Percentiles rank a stretch among this genome's conserved stretches.
phyloP scores from a whole-genome alignment of 2,329 filamentous ascomycete species.

The Cercospora sp. region DNA sequence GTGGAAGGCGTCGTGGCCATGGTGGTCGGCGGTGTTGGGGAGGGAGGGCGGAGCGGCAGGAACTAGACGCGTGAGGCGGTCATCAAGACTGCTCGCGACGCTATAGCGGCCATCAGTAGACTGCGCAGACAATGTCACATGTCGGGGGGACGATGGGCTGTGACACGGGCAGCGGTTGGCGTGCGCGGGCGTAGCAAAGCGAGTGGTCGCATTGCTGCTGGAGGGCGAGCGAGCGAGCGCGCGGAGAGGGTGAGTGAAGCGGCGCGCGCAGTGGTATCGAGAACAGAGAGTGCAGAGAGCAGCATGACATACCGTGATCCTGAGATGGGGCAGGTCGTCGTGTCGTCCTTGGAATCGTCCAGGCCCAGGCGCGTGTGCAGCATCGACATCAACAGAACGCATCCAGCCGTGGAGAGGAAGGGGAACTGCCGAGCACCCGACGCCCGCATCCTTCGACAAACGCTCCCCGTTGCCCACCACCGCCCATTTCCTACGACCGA shows the following conservation, averaged over 20 bases:
- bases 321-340: not conserved
- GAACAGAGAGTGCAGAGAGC: not conserved
- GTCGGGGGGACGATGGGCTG: not conserved
- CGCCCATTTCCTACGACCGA: too few relatives aligned
- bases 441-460: slow-evolving; percentile 1
- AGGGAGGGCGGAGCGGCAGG: not conserved
- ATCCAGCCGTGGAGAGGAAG: not conserved
- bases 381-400: not conserved
- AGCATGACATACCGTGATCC: not conserved
- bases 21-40: not conserved
- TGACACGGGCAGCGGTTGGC: slow-evolving; percentile 1
- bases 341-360: not conserved
- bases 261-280: not conserved
- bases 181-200: not conserved
- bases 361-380: not conserved
- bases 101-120: slow-evolving; percentile 11
- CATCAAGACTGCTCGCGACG: slow-evolving; percentile 15
- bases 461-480: not conserved
- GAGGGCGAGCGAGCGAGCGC: not conserved
- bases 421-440: not conserved
- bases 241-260: not conserved
- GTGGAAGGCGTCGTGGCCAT: slow-evolving; percentile 15
- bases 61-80: slow-evolving; percentile 11
- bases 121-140: not conserved
- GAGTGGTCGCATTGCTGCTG: not conserved